These are phyloP conservation scores for Ceratonia siliqua DNA, from an alignment of 306 rosid genomes.

Conservation along the genomic window DNA sequence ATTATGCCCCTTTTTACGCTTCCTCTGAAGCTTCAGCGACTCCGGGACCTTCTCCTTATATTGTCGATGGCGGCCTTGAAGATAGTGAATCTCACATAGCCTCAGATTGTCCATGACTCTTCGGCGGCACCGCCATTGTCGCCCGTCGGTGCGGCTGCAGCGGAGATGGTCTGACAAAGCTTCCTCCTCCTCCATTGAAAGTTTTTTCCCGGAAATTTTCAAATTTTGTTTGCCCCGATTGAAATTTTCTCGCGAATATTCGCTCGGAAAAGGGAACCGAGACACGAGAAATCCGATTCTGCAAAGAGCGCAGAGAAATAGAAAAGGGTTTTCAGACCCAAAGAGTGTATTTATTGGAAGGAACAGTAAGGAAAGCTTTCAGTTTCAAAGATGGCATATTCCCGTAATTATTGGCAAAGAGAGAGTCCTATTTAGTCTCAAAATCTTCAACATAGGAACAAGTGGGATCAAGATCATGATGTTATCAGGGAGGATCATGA, in stretches of 20 bases:
- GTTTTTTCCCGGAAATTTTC: conserved; percentile 6
- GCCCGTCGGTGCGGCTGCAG: conserved; percentile 89
- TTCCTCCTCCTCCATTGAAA: conserved; percentile 46
- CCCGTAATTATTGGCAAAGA: conserved; percentile 51
- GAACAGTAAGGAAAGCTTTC: neutral
- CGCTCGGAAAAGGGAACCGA: conserved; percentile 27
- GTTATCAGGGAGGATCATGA: conserved; percentile 26
- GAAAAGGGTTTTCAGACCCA: conserved; percentile 33
- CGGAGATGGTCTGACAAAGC: conserved; percentile 76
- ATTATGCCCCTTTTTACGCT: conserved; percentile 37
- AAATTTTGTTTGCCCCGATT: conserved; percentile 4
- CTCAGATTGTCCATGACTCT: conserved; percentile 77
- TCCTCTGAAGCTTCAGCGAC: conserved; percentile 76
- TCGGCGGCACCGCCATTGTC: conserved; percentile 93
- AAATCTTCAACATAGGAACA: conserved; percentile 39
- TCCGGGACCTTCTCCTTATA: conserved; percentile 88
- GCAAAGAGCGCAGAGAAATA: neutral
- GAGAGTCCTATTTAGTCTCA: conserved; percentile 49
- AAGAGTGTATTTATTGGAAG: conserved; percentile 30
- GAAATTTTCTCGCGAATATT: conserved; percentile 39
- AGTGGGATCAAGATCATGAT: conserved; percentile 31
- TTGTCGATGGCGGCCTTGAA: conserved; percentile 94
- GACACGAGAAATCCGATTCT: neutral
- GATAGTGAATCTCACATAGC: conserved; percentile 95
- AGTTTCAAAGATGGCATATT: conserved; percentile 46